Evolutionary conservation across 192 early-diverging fungal genomes (phyloP).

Genomic region (Podila horticola): DNA sequence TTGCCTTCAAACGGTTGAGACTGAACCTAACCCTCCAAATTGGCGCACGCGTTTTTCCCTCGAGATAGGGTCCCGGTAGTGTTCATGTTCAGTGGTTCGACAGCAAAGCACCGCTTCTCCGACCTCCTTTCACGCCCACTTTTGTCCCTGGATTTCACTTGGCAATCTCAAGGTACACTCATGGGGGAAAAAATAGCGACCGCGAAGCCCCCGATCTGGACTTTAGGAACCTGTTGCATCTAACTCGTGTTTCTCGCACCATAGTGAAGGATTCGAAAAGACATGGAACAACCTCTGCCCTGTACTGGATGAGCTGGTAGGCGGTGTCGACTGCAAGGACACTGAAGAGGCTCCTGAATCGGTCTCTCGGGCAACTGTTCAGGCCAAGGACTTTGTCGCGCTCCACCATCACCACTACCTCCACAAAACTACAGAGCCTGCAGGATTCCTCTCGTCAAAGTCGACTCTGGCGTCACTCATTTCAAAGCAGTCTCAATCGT

Average conservation of each 20-base stretch:
- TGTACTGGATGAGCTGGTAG: conserved; percentile 11
- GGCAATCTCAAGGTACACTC: conserved; percentile 28
- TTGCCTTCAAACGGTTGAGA: background rate
- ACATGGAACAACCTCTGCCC: conserved; percentile 37
- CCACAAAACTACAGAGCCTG: conserved; percentile 17
- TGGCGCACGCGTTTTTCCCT: too few species aligned
- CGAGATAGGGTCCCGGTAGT: background rate
- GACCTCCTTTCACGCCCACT: conserved; percentile 41
- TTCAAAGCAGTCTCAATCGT: conserved; percentile 20
- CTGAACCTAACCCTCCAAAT: too few species aligned
- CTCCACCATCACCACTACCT: conserved; percentile 32
- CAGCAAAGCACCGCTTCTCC: conserved; percentile 29
- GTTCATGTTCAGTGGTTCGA: conserved; percentile 44
- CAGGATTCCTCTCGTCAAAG: conserved; percentile 20
- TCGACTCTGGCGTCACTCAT: conserved; percentile 22
- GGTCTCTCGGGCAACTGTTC: conserved; percentile 1
- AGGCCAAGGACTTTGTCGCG: conserved; percentile 17
- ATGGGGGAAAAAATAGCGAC: background rate
- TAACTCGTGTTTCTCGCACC: background rate
- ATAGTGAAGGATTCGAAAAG: conserved; percentile 16
- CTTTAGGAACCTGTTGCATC: background rate
- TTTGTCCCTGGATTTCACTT: conserved; percentile 43
- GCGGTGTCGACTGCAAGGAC: conserved; percentile 27
- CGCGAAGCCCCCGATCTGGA: background rate
- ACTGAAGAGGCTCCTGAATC: background rate